Base-by-base conservation (phyloP, 1,284 basidiomycete genomes). In the Wolfiporia cocos region DNA sequence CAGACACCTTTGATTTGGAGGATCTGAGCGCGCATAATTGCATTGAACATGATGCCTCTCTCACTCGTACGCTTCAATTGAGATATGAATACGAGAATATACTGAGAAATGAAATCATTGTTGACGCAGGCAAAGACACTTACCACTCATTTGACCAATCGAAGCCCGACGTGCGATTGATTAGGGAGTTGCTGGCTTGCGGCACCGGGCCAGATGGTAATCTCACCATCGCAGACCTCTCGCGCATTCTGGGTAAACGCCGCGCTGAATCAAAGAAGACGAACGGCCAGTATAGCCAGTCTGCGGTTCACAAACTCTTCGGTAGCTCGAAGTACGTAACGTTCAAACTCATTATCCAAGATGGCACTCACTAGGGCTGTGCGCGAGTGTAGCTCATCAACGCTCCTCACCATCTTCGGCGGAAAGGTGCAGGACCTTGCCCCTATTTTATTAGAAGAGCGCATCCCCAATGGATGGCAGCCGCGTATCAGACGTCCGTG, bases 1-100 rank as follows among this genome's bases (percentile, higher is more conserved):
- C 64, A 32, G 85, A 78, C 44, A 74, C 64, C 3, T 76, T 85
- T 48, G 73, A 86, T 53, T 65, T 88, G 18, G 59, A 64, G 11
- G 84, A 87, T 38, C 65, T 88, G 29, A 70, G 73, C 52, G 57
- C 81, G 21, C 86, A 88, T 58, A 87, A 86, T 49, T 78, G 78
- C 9, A 88, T 88, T 44, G 86, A 88, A 51, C 86, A 88, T 50
- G 86, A 88, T 49, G 85, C 68, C 0, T 87, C 84, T 2, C 64
- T 89, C 20, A 73, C 73, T 29, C 74, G 86, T 87, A 57, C 30
- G 29, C 33, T 17, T 37, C 21, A n/a, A 18, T 9, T n/a, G n/a
- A n/a, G n/a, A n/a, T n/a, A n/a, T n/a, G n/a, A n/a, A n/a, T n/a
- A n/a, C n/a, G n/a, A n/a, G n/a, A n/a, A n/a, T n/a, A n/a, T n/a